A percentile compares a stretch with the other conserved stretches of the same genome.
These are phyloP conservation scores for Talaromyces sp. DNA, from an alignment of 2,329 filamentous ascomycete species.

Conservation along the genomic window DNA sequence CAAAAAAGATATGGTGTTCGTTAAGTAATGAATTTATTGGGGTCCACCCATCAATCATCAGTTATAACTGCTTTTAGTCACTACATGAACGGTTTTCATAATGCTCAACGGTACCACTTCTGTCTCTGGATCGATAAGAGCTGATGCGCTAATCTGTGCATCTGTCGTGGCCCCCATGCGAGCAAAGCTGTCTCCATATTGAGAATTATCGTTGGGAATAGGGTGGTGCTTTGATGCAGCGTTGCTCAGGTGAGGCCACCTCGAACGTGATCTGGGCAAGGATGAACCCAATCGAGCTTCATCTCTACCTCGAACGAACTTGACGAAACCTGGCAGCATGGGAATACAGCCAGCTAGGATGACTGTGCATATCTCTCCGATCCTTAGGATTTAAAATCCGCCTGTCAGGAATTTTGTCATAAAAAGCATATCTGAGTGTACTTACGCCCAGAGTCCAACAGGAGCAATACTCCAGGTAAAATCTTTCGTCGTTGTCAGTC, in stretches of 20 bases:
- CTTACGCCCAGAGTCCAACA: slow-evolving; percentile 15
- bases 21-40: too few species aligned
- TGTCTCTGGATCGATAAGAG: background rate
- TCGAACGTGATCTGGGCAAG: background rate
- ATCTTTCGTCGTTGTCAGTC: slow-evolving; percentile 4
- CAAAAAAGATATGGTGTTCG: too few species aligned
- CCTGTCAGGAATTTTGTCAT: background rate
- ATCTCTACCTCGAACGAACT: background rate
- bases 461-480: slow-evolving; percentile 12
- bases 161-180: slow-evolving; percentile 2
- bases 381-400: background rate
- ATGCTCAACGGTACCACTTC: background rate
- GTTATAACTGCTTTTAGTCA: background rate
- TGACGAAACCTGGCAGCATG: slow-evolving; percentile 12
- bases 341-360: slow-evolving; percentile 13
- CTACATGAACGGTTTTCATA: slow-evolving; percentile 4
- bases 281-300: background rate
- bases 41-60: background rate
- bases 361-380: slow-evolving; percentile 9
- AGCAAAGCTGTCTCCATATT: background rate
- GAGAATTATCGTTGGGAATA: background rate
- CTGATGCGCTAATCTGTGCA: background rate
- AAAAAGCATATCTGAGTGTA: background rate
- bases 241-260: background rate
- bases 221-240: background rate